A percentile compares a stretch with the other conserved stretches of the same genome.
phyloP scores from a whole-genome alignment of 2,329 filamentous ascomycete species.

The Aspergillus tubingensis region DNA sequence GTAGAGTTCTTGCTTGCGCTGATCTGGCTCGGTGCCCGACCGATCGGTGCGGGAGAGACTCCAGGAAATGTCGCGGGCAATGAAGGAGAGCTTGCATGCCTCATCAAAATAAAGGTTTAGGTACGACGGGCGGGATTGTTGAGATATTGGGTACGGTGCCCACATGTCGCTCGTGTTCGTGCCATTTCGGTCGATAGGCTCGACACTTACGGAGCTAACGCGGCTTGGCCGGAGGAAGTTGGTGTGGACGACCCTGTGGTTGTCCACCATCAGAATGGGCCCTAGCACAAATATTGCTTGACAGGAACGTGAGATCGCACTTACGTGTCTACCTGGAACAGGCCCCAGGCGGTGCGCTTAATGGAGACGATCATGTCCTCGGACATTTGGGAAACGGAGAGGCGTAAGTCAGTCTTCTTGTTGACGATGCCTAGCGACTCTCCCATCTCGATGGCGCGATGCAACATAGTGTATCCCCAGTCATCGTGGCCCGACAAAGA shows the following conservation, averaged over 20 bases:
- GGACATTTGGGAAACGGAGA: constrained; percentile 19
- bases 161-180: constrained; percentile 11
- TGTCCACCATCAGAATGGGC: neutral
- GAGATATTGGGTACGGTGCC: constrained; percentile 19
- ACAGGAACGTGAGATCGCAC: no score
- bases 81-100: constrained; percentile 21
- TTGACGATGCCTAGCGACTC: constrained; percentile 27
- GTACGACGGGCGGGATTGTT: constrained; percentile 9
- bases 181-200: constrained; percentile 14
- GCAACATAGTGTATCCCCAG: constrained; percentile 31
- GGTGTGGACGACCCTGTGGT: constrained; percentile 22
- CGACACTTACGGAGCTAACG: constrained; percentile 16
- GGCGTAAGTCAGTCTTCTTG: constrained; percentile 9
- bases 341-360: constrained; percentile 26
- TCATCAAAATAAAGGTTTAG: constrained; percentile 25
- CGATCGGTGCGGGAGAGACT: neutral
- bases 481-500: constrained; percentile 30
- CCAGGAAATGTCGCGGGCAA: constrained; percentile 23
- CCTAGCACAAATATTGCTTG: no score
- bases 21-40: neutral
- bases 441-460: constrained; percentile 28
- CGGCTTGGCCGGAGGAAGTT: constrained; percentile 23
- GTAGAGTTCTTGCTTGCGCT: constrained; percentile 16
- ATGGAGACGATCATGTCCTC: constrained; percentile 26
- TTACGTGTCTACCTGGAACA: constrained; percentile 34